A percentile compares a stretch with the other conserved stretches of the same genome.
Evolutionary conservation across 352 stramenopile genomes (phyloP).

Genomic region (Phytophthora uliginosa): DNA sequence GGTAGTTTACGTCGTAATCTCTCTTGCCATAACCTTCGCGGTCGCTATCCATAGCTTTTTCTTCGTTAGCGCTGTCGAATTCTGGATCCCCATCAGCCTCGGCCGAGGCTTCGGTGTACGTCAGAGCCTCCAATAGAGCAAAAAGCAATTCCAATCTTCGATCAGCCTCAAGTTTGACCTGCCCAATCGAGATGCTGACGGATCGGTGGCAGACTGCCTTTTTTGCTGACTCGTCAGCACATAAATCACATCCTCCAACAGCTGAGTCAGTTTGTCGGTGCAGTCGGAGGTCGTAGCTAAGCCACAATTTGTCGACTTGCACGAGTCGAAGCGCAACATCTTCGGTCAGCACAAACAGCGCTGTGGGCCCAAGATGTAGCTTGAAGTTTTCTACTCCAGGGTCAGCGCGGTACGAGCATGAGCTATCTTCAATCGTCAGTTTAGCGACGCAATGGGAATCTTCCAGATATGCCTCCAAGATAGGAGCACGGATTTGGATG

Average conservation of each 20-base stretch:
- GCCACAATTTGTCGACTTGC: constrained; percentile 84
- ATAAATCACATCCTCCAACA: constrained; percentile 63
- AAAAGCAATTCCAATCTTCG: constrained; percentile 85
- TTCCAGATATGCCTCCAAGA: constrained; percentile 89
- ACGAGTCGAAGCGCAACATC: constrained; percentile 89
- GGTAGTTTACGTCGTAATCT: constrained; percentile 44
- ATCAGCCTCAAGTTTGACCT: constrained; percentile 91
- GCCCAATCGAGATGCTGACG: constrained; percentile 72
- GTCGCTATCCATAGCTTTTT: constrained; percentile 42
- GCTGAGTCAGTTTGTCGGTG: constrained; percentile 52
- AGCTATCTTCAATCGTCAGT: constrained; percentile 84
- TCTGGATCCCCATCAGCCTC: constrained; percentile 40
- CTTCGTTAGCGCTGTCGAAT: constrained; percentile 41
- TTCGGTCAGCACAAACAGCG: constrained; percentile 87
- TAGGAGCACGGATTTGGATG: constrained; percentile 81
- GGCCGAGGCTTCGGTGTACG: constrained; percentile 46
- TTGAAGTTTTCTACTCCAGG: constrained; percentile 71
- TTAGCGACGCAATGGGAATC: constrained; percentile 91
- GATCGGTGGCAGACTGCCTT: constrained; percentile 70
- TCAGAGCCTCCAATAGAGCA: constrained; percentile 80
- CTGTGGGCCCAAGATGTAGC: constrained; percentile 79
- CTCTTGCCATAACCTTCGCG: constrained; percentile 21
- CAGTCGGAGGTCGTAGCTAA: constrained; percentile 80
- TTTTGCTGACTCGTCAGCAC: constrained; percentile 68
- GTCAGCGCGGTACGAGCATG: constrained; percentile 74